These are phyloP conservation scores for Backusella westeae DNA, from an alignment of 192 early-diverging fungal species.

Conservation along the genomic window DNA sequence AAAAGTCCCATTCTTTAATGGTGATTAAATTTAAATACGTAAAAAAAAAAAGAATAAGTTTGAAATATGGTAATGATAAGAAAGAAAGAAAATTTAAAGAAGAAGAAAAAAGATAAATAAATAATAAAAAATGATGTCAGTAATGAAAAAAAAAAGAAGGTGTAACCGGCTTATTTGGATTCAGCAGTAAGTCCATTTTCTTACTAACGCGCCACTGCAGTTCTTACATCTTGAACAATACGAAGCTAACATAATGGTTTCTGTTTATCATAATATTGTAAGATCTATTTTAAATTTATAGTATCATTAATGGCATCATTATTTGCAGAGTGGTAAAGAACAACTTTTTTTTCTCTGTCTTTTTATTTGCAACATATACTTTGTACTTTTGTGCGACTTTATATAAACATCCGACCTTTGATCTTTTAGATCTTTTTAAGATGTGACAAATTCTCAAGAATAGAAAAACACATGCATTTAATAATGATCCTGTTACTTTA, in stretches of 20 bases:
- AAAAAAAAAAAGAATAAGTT: background rate
- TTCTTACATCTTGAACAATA: background rate
- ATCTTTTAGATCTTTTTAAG: conserved; percentile 1
- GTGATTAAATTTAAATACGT: background rate
- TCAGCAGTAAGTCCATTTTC: background rate
- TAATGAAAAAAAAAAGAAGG: background rate
- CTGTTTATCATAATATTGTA: background rate
- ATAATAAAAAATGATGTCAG: background rate
- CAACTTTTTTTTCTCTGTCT: background rate
- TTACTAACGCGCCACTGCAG: background rate
- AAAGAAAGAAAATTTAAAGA: background rate
- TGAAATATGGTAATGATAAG: background rate
- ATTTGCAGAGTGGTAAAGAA: background rate
- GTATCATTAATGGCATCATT: background rate
- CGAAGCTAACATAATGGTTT: background rate
- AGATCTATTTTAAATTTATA: background rate
- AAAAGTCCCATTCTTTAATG: conserved; percentile 28
- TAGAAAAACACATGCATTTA: background rate
- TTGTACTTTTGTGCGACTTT: background rate
- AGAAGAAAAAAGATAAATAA: background rate
- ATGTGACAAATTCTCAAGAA: conserved; percentile 2
- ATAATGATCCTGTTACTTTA: background rate
- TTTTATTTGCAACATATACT: background rate
- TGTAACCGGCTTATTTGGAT: background rate
- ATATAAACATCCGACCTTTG: background rate